These are phyloP conservation scores for Pulveroboletus sp. DNA, from an alignment of 768 basidiomycete species.

Conservation along the genomic window DNA sequence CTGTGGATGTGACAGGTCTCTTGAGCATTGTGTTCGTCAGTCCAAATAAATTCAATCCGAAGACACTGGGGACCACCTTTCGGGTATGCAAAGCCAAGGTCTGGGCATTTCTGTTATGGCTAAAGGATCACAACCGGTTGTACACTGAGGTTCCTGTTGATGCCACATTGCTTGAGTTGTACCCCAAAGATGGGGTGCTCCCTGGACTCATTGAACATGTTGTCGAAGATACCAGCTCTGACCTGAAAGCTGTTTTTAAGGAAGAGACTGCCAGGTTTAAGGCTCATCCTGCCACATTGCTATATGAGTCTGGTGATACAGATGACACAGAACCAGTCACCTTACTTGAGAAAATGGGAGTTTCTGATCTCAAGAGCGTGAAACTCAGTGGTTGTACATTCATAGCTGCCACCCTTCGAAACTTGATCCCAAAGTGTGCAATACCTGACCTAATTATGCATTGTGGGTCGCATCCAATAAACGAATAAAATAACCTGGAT, in stretches of 20 bases:
- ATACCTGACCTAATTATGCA: slow-evolving; percentile 26
- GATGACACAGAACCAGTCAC: no score
- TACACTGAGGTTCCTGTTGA: background rate
- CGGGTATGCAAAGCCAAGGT: background rate
- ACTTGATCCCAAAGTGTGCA: slow-evolving; percentile 6
- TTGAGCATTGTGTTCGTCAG: slow-evolving; percentile 32
- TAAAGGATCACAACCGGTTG: background rate
- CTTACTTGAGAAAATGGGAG: slow-evolving; percentile 30
- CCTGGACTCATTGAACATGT: background rate
- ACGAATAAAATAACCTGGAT: slow-evolving; percentile 32
- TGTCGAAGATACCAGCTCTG: slow-evolving; percentile 12
- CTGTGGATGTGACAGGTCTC: slow-evolving; percentile 23
- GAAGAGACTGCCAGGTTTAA: slow-evolving; percentile 22
- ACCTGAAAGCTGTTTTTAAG: slow-evolving; percentile 14
- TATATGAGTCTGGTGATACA: background rate
- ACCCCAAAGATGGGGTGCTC: background rate
- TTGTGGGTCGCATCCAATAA: slow-evolving; percentile 16
- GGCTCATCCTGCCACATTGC: background rate
- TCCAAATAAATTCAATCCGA: slow-evolving; percentile 10
- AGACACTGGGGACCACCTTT: background rate
- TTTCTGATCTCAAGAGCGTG: slow-evolving; percentile 28
- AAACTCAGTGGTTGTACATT: slow-evolving; percentile 21
- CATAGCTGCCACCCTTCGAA: slow-evolving; percentile 24
- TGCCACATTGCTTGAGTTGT: background rate
- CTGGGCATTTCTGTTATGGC: background rate